phyloP scores from a whole-genome alignment of 1,284 basidiomycete genomes.

The Amylostereum areolatum region DNA sequence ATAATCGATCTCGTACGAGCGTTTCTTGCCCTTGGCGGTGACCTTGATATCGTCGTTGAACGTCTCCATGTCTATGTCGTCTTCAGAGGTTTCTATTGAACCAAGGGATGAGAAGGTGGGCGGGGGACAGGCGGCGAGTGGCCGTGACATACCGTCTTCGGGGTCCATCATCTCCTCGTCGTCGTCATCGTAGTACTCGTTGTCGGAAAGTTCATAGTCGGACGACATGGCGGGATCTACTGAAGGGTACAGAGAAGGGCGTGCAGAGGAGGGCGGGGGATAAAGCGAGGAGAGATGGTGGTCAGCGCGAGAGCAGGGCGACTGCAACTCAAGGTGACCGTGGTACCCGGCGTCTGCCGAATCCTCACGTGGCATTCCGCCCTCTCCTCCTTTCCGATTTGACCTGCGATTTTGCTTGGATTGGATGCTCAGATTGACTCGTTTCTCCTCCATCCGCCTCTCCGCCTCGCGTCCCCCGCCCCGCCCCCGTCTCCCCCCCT shows the following conservation, averaged over 20 bases:
- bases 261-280: not conserved
- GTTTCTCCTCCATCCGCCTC: constrained; percentile 1
- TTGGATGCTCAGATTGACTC: constrained; percentile 11
- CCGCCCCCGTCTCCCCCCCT: not conserved
- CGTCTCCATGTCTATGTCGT: constrained; percentile 62
- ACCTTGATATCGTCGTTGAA: constrained; percentile 59
- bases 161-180: constrained; percentile 62
- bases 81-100: constrained; percentile 38
- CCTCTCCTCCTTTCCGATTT: not conserved
- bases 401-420: not conserved
- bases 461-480: not conserved
- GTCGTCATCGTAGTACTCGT: constrained; percentile 57
- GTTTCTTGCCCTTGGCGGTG: constrained; percentile 48
- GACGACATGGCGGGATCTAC: constrained; percentile 47
- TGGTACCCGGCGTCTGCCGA: constrained; percentile 4
- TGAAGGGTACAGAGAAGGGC: not conserved
- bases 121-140: not conserved
- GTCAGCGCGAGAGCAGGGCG: too few species aligned
- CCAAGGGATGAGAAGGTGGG: constrained; percentile 2
- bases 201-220: constrained; percentile 70
- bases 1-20: constrained; percentile 75
- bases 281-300: too few species aligned
- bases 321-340: too few species aligned
- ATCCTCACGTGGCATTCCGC: not conserved
- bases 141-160: constrained; percentile 19